Conservation (phyloP, 2,329 filamentous ascomycete genomes). For the Aureobasidium leucospermi region DNA sequence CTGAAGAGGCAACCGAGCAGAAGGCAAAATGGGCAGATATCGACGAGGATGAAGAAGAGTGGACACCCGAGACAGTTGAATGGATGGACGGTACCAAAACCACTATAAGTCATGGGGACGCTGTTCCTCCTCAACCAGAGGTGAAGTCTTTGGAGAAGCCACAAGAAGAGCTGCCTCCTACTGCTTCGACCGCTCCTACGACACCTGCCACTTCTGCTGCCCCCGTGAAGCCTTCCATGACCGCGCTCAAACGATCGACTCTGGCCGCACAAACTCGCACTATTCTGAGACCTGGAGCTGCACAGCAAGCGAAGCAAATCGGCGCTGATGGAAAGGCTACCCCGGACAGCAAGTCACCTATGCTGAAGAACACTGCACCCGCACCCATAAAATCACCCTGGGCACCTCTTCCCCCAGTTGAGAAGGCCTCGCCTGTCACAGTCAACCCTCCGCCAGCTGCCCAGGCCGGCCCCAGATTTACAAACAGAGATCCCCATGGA, state of each 20-base stretch:
- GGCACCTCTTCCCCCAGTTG: constrained; percentile 78
- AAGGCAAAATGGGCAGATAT: constrained; percentile 85
- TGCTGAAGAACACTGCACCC: constrained; percentile 63
- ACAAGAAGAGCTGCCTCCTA: constrained; percentile 17
- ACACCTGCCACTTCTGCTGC: constrained; percentile 11
- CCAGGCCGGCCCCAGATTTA: constrained; percentile 20
- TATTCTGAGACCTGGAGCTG: constrained; percentile 42
- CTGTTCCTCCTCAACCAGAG: constrained; percentile 13
- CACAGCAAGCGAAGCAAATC: constrained; percentile 30
- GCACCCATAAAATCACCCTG: constrained; percentile 82
- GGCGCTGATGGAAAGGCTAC: constrained; percentile 45
- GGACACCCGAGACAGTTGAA: constrained; percentile 75
- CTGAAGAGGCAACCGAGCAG: constrained; percentile 55
- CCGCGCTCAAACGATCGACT: constrained; percentile 29
- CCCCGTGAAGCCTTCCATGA: constrained; percentile 21
- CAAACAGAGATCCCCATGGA: constrained; percentile 21
- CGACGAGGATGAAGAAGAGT: constrained; percentile 81
- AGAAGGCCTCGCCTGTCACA: constrained; percentile 64
- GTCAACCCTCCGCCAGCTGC: constrained; percentile 46
- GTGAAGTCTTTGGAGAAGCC: constrained; percentile 15
- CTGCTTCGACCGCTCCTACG: neutral
- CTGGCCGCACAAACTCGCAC: constrained; percentile 35
- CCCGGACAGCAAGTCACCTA: constrained; percentile 57
- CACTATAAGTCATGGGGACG: constrained; percentile 26
- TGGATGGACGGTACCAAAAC: constrained; percentile 87